Percentiles rank a stretch among this genome's conserved stretches.
Conservation (phyloP, 2,329 filamentous ascomycete species). For the Nemania bipapillata region DNA sequence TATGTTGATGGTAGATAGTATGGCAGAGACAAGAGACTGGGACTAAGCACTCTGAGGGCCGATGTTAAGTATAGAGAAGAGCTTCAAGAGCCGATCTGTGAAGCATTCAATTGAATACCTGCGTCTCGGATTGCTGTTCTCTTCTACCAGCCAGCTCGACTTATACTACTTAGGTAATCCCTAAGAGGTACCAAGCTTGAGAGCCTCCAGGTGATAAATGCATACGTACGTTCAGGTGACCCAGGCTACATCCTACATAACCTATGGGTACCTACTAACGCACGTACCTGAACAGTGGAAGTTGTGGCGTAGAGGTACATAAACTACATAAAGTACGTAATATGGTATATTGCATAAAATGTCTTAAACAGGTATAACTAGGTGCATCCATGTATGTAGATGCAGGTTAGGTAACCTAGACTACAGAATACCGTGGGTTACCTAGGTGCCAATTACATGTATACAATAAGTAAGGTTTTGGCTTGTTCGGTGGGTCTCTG, state of each 20-base stretch:
- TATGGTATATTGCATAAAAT: too few relatives aligned
- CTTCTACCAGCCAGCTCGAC: not conserved
- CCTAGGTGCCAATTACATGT: too few relatives aligned
- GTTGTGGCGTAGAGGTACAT: too few relatives aligned
- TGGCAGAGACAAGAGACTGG: not conserved
- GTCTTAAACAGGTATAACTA: too few relatives aligned
- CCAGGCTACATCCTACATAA: too few relatives aligned
- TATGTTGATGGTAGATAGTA: conserved; percentile 5
- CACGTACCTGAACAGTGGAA: too few relatives aligned
- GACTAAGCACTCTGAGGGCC: not conserved
- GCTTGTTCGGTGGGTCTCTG: not conserved
- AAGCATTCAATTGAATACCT: not conserved
- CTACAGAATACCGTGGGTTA: not conserved
- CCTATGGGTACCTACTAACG: too few relatives aligned
- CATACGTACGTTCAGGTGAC: not conserved
- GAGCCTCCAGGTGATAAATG: not conserved
- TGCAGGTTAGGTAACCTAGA: not conserved
- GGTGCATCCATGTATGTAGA: too few relatives aligned
- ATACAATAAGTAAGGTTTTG: too few relatives aligned
- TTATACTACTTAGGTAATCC: not conserved
- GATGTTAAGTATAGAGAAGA: not conserved
- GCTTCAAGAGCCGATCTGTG: not conserved
- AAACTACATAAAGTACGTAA: too few relatives aligned
- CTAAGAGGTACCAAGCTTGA: not conserved
- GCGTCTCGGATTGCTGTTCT: not conserved